Conservation (phyloP, 139 green algal genomes). For the Deuterostichococcus epilithicus region DNA sequence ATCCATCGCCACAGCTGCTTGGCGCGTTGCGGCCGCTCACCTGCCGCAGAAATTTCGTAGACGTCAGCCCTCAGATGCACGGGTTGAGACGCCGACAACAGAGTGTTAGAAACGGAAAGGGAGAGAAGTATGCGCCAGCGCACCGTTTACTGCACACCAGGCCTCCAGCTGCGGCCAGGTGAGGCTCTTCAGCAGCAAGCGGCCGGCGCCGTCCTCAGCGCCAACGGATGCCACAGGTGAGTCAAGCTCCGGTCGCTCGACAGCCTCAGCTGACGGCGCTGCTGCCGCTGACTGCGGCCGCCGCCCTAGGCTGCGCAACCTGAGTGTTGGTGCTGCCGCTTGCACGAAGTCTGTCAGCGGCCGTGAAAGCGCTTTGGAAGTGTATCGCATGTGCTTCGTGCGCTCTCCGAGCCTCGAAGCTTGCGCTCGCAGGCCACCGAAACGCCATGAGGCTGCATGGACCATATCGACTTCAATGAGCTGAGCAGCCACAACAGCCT, state of each 20-base stretch:
- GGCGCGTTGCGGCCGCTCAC: slow-evolving; percentile 45
- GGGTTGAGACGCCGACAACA: not conserved
- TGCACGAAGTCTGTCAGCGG: not conserved
- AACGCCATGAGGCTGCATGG: not conserved
- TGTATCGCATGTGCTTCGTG: too few relatives aligned
- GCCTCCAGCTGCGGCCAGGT: slow-evolving; percentile 57
- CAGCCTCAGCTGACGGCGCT: too few relatives aligned
- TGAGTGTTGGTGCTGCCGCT: too few relatives aligned
- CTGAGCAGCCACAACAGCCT: too few relatives aligned
- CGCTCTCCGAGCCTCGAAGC: too few relatives aligned
- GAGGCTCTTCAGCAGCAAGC: slow-evolving; percentile 59
- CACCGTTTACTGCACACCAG: slow-evolving; percentile 61
- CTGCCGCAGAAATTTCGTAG: slow-evolving; percentile 11
- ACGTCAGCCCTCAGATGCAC: not conserved
- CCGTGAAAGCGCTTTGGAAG: too few relatives aligned
- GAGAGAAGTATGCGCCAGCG: too few relatives aligned
- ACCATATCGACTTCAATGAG: too few relatives aligned
- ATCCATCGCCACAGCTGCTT: slow-evolving; percentile 82
- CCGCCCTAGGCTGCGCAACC: too few relatives aligned
- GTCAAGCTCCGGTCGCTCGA: too few relatives aligned
- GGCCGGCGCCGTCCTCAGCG: slow-evolving; percentile 14
- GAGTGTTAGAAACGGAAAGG: not conserved
- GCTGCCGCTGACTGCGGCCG: too few relatives aligned
- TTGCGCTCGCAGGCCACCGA: not conserved
- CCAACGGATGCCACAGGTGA: too few relatives aligned